phyloP scores from a whole-genome alignment of 108 stramenopile genomes.

The Stephanodiscus triporus region DNA sequence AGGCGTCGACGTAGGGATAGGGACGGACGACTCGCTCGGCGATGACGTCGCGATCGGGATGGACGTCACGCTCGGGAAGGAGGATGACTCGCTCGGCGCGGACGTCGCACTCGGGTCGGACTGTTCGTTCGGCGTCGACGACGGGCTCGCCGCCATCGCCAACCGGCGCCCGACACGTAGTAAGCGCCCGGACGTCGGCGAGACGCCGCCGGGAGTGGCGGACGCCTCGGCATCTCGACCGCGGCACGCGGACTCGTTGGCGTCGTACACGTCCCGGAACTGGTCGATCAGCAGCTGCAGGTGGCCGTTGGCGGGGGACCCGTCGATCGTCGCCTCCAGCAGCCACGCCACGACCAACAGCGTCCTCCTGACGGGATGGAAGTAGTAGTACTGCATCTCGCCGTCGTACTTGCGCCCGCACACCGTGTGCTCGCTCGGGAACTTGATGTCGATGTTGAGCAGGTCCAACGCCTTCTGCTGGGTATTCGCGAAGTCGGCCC shows the following conservation, averaged over 20 bases:
- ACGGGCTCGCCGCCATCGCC: background rate
- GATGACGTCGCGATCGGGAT: no score
- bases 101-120: no score
- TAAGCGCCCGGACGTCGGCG: no score
- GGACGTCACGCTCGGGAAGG: no score
- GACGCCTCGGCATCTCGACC: background rate
- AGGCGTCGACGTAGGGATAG: background rate
- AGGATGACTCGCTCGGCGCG: background rate
- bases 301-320: constrained; percentile 32
- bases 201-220: no score
- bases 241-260: constrained; percentile 39
- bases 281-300: constrained; percentile 43
- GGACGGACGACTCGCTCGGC: background rate
- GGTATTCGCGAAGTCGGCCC: constrained; percentile 63
- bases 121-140: no score
- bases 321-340: constrained; percentile 2
- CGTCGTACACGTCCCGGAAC: constrained; percentile 64
- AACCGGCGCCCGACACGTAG: no score
- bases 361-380: constrained; percentile 51
- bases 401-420: constrained; percentile 67
- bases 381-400: constrained; percentile 80
- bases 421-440: constrained; percentile 73
- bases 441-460: constrained; percentile 80
- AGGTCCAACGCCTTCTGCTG: constrained; percentile 57
- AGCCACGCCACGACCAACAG: constrained; percentile 25